A percentile compares a stretch with the other conserved stretches of the same genome.
Conservation (phyloP, 2,329 filamentous ascomycete species). For the Phialophora tarda region DNA sequence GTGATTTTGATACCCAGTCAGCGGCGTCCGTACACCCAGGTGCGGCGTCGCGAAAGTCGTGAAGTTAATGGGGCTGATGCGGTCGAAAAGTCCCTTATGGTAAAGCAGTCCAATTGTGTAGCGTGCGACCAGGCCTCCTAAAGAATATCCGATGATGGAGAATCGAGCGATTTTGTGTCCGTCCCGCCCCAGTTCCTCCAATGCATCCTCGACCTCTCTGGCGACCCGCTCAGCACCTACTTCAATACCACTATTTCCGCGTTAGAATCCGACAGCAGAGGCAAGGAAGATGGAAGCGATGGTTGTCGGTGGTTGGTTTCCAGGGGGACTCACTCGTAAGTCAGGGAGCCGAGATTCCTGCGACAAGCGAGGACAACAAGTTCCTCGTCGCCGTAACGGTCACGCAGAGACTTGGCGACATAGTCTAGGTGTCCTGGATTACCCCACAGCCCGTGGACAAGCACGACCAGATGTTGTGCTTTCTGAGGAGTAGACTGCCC, state of each 20-base stretch:
- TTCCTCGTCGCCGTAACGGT: conserved; percentile 55
- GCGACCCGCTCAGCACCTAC: conserved; percentile 70
- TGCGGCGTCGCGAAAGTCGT: conserved; percentile 89
- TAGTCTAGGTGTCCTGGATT: conserved; percentile 61
- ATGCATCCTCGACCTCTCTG: conserved; percentile 65
- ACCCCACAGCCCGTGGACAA: conserved; percentile 68
- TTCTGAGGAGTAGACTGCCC: conserved; percentile 31
- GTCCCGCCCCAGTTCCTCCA: conserved; percentile 59
- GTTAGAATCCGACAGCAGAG: background rate
- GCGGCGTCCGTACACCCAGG: conserved; percentile 74
- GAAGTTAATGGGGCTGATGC: conserved; percentile 87
- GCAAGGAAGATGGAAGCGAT: background rate
- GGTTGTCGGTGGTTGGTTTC: background rate
- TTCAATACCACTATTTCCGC: conserved; percentile 61
- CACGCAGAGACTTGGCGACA: conserved; percentile 58
- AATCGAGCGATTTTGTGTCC: conserved; percentile 79
- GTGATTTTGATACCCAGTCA: conserved; percentile 68
- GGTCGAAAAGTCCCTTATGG: conserved; percentile 78
- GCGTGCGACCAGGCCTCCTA: conserved; percentile 83
- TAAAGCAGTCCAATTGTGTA: conserved; percentile 86
- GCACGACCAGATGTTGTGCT: conserved; percentile 64
- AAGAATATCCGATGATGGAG: conserved; percentile 86
- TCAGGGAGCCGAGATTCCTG: conserved; percentile 62
- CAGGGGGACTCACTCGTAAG: conserved; percentile 38
- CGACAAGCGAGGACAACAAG: conserved; percentile 63